Base-by-base conservation (phyloP, 2,329 filamentous ascomycete species). In the Cryphonectria carpinicola region DNA sequence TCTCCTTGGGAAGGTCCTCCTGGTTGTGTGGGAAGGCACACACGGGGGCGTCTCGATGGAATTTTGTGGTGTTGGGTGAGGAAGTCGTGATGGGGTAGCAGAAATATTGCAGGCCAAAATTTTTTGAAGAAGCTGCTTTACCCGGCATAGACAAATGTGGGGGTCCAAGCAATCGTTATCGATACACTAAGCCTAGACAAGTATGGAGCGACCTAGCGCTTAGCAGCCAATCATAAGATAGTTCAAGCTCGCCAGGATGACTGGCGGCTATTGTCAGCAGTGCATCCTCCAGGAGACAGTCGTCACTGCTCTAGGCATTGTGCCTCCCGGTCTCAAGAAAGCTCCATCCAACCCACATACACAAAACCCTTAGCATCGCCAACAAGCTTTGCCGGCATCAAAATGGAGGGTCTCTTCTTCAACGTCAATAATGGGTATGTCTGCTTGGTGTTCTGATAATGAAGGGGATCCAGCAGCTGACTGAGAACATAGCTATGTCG, bases 401-500 rank as follows among this genome's bases (percentile, higher is more conserved):
- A 72, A 17, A 97, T 97, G 94, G 94, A 97, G 86, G 94, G 94
- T 71, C 90, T 98, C 62, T 92, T 94, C 78, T 98, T 96, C 85
- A 98, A 98, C 84, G 93, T 95, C 74, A 94, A 97, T 83, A 95
- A 93, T 83, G 95, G 95, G 92, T 95, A 85, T 74, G 70, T 11
- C 35, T 52, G 14, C 22, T 25, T 32, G 19, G 41, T 19, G 11
- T 39, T 60, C 35, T 28, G 17, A 58, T n/a, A 17, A 10, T 61
- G 28, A 5, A 10, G 25, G 49, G 65, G 52, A 35, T 58, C 22
- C 54, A 37, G 17, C 32, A 17, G 67, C 75, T 77, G 71, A 77
- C 70, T 54, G 37, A n/a, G 46, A 72, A 32, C 69, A 71, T 78
- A 97, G 95, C 84, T 98, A 97, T 83, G 90, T 98, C 80, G 96